Evolutionary conservation across 768 basidiomycete genomes (phyloP).

Genomic region (Cantharellus cinnabarinus): DNA sequence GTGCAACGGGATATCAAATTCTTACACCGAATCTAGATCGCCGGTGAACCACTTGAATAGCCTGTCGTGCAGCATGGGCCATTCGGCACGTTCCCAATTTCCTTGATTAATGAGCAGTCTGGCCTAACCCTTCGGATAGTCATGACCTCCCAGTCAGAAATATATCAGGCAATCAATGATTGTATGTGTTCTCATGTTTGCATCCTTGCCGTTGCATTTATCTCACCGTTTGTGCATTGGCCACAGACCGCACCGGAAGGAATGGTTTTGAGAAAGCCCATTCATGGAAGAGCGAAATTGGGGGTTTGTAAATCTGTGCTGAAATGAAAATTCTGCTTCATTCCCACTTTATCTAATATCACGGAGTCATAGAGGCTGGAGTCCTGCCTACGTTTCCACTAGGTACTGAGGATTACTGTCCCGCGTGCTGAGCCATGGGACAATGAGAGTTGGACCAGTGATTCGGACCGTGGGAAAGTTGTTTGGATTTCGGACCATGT

Average conservation of each 20-base stretch:
- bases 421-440: too few species aligned
- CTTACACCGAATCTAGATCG: constrained; percentile 25
- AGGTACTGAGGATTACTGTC: too few species aligned
- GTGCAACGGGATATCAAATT: background rate
- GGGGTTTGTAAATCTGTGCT: constrained; percentile 9
- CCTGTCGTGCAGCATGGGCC: constrained; percentile 73
- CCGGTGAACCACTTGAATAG: constrained; percentile 80
- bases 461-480: too few species aligned
- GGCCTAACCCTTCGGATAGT: constrained; percentile 22
- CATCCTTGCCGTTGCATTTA: background rate
- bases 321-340: too few species aligned
- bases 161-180: constrained; percentile 62
- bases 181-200: constrained; percentile 25
- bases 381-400: too few species aligned
- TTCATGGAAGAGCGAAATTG: constrained; percentile 75
- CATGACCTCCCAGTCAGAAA: constrained; percentile 62
- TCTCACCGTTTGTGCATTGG: constrained; percentile 4
- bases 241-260: constrained; percentile 39
- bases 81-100: constrained; percentile 20
- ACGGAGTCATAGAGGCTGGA: too few species aligned
- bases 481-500: too few species aligned
- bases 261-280: constrained; percentile 89
- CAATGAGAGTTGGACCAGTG: too few species aligned
- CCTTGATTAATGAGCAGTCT: background rate
- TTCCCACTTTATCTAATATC: too few species aligned